Percentiles rank a stretch among this genome's conserved stretches.
Evolutionary conservation across 306 rosid species (phyloP).

Genomic region (Sechiopsis laciniata): DNA sequence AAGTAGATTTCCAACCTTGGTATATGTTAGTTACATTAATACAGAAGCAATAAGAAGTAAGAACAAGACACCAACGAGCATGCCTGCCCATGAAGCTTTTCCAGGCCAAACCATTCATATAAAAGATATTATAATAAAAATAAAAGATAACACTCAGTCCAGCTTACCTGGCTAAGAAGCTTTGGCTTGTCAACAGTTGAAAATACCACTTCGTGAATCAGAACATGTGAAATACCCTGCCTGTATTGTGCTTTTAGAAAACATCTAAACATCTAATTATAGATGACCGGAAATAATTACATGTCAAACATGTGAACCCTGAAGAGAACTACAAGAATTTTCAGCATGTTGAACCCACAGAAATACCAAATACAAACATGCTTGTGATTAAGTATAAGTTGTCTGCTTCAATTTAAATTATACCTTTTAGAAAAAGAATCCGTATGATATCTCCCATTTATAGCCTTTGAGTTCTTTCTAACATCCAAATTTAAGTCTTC

Average conservation of each 20-base stretch:
- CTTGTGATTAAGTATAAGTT: slow-evolving; percentile 3
- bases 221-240: slow-evolving; percentile 44
- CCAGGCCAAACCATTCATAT: slow-evolving; percentile 38
- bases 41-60: background rate
- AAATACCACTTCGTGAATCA: slow-evolving; percentile 85
- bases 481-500: slow-evolving; percentile 92
- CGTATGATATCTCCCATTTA: slow-evolving; percentile 33
- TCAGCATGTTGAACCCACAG: background rate
- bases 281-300: background rate
- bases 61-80: slow-evolving; percentile 8
- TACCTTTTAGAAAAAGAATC: slow-evolving; percentile 53
- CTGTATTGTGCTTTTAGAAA: slow-evolving; percentile 45
- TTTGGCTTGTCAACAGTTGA: slow-evolving; percentile 90
- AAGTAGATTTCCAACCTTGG: background rate
- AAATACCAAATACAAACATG: background rate
- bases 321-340: background rate
- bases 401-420: slow-evolving; percentile 18
- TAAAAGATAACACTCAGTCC: slow-evolving; percentile 6
- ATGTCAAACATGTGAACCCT: background rate
- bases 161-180: slow-evolving; percentile 92
- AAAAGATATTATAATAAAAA: background rate
- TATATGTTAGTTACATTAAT: background rate
- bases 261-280: background rate
- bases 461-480: slow-evolving; percentile 47
- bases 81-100: slow-evolving; percentile 92